These are phyloP conservation scores for Croton setiger DNA, from an alignment of 441 rosid genomes.

Conservation along the genomic window DNA sequence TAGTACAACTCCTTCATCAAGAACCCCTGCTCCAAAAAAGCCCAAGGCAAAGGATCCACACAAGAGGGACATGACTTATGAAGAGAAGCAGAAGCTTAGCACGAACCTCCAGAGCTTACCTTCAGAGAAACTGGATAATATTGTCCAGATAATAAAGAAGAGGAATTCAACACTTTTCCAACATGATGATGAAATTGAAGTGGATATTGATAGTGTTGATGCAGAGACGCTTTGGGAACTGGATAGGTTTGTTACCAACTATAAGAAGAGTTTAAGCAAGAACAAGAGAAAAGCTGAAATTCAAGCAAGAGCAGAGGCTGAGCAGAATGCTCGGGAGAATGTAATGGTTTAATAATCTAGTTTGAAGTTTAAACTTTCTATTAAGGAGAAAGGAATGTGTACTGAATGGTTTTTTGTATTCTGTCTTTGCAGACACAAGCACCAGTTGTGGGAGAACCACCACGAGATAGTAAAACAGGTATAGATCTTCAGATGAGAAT, in stretches of 20 bases:
- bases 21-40: constrained; percentile 89
- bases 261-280: constrained; percentile 92
- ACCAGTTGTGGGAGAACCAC: constrained; percentile 42
- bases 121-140: constrained; percentile 84
- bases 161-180: constrained; percentile 76
- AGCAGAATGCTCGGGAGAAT: constrained; percentile 48
- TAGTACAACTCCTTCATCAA: constrained; percentile 66
- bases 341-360: constrained; percentile 31
- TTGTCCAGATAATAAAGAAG: constrained; percentile 88
- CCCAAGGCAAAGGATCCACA: constrained; percentile 97
- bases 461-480: constrained; percentile 65
- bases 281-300: constrained; percentile 88
- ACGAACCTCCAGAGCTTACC: constrained; percentile 86
- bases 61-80: constrained; percentile 98
- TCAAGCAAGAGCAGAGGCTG: constrained; percentile 70
- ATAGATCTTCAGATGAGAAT: constrained; percentile 11
- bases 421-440: constrained; percentile 41
- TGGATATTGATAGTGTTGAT: constrained; percentile 97
- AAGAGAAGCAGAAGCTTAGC: constrained; percentile 97
- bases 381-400: background rate
- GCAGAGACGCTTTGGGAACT: constrained; percentile 99
- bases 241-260: constrained; percentile 93
- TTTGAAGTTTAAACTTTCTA: constrained; percentile 5
- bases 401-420: constrained; percentile 7
- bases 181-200: constrained; percentile 94